phyloP scores from a whole-genome alignment of 306 rosid genomes.

The Sesbania bispinosa region DNA sequence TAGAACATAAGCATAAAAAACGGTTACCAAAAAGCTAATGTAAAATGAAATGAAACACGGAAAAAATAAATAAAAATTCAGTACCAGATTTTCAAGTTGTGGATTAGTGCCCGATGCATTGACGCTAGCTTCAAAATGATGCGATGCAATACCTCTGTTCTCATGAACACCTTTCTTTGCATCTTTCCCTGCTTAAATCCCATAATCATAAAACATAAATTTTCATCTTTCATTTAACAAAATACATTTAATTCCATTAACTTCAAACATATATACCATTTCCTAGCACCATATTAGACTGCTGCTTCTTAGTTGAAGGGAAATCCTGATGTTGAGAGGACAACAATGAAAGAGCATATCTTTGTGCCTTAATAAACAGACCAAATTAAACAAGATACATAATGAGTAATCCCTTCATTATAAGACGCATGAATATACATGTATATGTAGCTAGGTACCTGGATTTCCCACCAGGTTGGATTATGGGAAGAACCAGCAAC shows the following conservation, averaged over 20 bases:
- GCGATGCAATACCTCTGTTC: neutral
- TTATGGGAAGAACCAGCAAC: neutral
- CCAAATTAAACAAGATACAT: too few species aligned
- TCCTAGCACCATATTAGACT: neutral
- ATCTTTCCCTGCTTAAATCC: constrained; percentile 24
- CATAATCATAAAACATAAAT: too few species aligned
- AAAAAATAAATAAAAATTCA: neutral
- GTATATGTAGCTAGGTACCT: constrained; percentile 25
- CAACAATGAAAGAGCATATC: too few species aligned
- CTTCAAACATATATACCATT: constrained; percentile 38
- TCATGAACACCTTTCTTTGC: too few species aligned
- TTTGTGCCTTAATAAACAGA: too few species aligned
- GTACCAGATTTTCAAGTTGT: constrained; percentile 16
- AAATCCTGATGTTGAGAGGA: constrained; percentile 22
- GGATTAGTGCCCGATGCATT: neutral
- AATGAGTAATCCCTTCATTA: neutral
- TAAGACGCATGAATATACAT: neutral
- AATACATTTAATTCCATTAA: too few species aligned
- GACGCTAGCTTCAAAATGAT: neutral
- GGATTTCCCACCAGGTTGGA: neutral
- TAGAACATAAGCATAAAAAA: too few species aligned
- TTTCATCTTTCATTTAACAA: too few species aligned
- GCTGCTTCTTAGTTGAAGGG: constrained; percentile 7
- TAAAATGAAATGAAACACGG: neutral
- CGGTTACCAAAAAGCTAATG: neutral